Evolutionary conservation across 495 filamentous ascomycete species (phyloP), one percentile per base, ranked within the genome.

Genomic region (Xylaria scruposa): DNA sequence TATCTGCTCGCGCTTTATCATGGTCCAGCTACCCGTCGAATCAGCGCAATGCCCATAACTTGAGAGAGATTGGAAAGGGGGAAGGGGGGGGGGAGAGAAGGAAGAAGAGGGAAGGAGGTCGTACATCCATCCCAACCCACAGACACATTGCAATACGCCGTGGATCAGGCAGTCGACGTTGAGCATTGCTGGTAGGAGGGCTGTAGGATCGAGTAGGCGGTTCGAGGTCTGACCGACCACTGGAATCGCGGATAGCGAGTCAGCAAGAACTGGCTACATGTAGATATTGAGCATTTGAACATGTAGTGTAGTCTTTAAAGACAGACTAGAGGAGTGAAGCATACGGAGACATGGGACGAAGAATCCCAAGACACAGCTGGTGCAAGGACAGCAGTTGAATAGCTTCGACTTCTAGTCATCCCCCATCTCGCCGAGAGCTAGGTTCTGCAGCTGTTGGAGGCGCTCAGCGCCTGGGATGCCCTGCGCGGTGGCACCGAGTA

Each of bases 1-100:
- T 68, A 88, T 79, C 51, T 87, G 81, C 49, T 78, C 76, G 36
- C 87, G 88, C 70, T 88, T 84, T 63, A 87, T 75, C 80, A 86
- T 85, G 53, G 73, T 63, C 69, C 78, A 67, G 69, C 79, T 78
- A 38, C 24, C 49, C 59, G 76, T 70, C 59, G 77, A 74, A 70
- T 76, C 76, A 78, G 42, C 63, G 26, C 0, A 63, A 15, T 26
- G 21, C 19, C 56, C 49, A 19, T 21, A 13, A 42, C 10, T 42
- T 3, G 8, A 38, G 38, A 4, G 31, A 8, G 15, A 9, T 1
- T 21, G 17, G 26, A 36, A 4, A 1, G 56, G 31, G 31, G 4
- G 8, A 38, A 12, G 3, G 15, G 56, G 19, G 17, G 15, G 1
- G 54, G 1, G 54, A 33, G 26, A 29, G 0, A 21, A 13, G 15